Evolutionary conservation across 352 stramenopile genomes (phyloP).

Genomic region (Phytophthora fragariaefolia): DNA sequence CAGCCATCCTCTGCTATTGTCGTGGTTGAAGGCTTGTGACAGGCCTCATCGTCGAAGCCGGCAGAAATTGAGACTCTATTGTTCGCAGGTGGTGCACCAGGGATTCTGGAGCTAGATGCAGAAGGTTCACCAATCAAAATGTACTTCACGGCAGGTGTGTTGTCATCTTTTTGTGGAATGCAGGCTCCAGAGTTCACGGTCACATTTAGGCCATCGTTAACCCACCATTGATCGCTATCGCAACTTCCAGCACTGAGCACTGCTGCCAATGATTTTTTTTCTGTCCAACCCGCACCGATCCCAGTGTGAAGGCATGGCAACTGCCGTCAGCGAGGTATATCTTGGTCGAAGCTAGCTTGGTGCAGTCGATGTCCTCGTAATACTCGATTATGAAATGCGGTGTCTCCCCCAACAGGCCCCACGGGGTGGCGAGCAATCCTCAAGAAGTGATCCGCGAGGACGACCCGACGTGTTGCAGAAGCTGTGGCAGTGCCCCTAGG

Average conservation of each 20-base stretch:
- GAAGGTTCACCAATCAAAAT: not conserved
- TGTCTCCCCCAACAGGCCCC: not conserved
- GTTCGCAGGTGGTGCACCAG: not conserved
- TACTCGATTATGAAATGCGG: not conserved
- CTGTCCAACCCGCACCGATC: not conserved
- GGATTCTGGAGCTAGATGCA: not conserved
- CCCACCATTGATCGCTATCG: not conserved
- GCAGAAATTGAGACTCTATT: not conserved
- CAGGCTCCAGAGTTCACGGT: not conserved
- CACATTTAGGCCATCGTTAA: not conserved
- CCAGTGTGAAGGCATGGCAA: not conserved
- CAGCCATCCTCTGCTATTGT: not conserved
- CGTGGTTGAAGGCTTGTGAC: not conserved
- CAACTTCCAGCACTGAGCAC: not conserved
- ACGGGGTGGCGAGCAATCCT: slow-evolving; percentile 27
- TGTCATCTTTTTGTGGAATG: not conserved
- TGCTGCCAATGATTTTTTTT: not conserved
- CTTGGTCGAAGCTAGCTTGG: not conserved
- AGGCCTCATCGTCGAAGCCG: not conserved
- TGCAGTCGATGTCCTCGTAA: not conserved
- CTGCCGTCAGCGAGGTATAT: not conserved
- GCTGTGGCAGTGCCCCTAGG: slow-evolving; percentile 45
- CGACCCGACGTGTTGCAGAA: slow-evolving; percentile 38
- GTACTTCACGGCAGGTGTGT: not conserved
- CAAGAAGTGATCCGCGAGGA: slow-evolving; percentile 27